phyloP scores from a whole-genome alignment of 768 basidiomycete genomes.

The Tylopilus sp. region DNA sequence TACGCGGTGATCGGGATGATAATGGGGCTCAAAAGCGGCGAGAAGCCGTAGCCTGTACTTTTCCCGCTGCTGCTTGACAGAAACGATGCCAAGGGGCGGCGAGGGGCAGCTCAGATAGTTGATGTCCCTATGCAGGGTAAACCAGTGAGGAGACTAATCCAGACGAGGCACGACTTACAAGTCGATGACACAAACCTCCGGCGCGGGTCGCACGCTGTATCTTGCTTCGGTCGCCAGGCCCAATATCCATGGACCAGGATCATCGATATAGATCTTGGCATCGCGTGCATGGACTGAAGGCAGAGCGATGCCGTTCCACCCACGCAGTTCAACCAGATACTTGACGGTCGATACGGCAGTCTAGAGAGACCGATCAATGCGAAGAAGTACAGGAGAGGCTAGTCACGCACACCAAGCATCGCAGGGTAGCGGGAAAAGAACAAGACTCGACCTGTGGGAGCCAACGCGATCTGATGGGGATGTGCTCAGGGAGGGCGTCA shows the following conservation, averaged over 20 bases:
- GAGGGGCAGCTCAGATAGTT: conserved; percentile 82
- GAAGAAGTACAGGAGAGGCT: not conserved
- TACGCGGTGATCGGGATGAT: conserved; percentile 85
- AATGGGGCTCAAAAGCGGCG: conserved; percentile 78
- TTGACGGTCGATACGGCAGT: conserved; percentile 88
- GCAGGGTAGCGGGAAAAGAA: conserved; percentile 89
- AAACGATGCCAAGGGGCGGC: conserved; percentile 72
- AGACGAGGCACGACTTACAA: conserved; percentile 47
- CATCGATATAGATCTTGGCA: conserved; percentile 90
- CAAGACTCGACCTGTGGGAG: conserved; percentile 81
- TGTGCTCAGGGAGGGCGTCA: not conserved
- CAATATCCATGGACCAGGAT: conserved; percentile 96
- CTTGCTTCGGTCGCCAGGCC: conserved; percentile 84
- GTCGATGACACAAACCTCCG: conserved; percentile 87
- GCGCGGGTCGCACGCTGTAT: conserved; percentile 66
- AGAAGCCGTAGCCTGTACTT: conserved; percentile 72
- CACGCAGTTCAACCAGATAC: conserved; percentile 88
- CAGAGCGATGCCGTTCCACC: conserved; percentile 88
- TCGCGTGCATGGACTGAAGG: conserved; percentile 84
- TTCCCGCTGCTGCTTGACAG: conserved; percentile 75
- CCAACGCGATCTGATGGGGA: conserved; percentile 64
- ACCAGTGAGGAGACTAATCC: not conserved
- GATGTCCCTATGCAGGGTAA: conserved; percentile 54
- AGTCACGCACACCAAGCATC: conserved; percentile 72
- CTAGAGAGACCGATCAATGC: conserved; percentile 32